Evolutionary conservation across 2,329 filamentous ascomycete genomes (phyloP), one percentile per base, ranked within the genome.

Genomic region (Ceratocystis eucalypticola): DNA sequence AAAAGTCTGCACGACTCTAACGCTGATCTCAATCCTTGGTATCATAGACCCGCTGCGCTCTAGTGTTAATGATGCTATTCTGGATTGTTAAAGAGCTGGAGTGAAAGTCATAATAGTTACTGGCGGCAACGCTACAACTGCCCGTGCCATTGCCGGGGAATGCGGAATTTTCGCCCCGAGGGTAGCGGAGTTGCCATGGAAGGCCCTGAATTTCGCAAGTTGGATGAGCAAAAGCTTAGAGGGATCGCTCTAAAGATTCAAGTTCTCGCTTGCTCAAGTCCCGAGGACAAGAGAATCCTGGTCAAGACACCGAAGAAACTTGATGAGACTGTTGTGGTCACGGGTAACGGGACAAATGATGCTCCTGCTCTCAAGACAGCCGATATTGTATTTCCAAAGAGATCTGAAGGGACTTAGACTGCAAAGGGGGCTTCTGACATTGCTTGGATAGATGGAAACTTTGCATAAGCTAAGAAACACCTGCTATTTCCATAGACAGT

Each of bases 71-170:
- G 79, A 83, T 62, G 86, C 86, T 65, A 87, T 89, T 61, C 75
- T 77, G 65, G 82, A 82, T 71, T 87, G 85, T 69, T 81, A 85
- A 70, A 80, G 77, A 48, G 86, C 86, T 22, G 86, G 86, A 68
- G 85, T 89, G 20, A 78, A 83, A 67, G 84, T 87, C 59, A 85
- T 86, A 70, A 88, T 89, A 86, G 86, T 89, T 62, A 89, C 86
- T 45, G 86, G 84, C 70, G 86, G 88, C 75, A 88, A 89, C 70
- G 76, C 89, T 69, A 78, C 84, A 22, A 91, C 88, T 25, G 88
- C 87, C 7, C 83, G 83, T 63, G 88, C 88, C 2, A 91, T 91
- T 70, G 87, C 88, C 1, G 80, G 78, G 7, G 86, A 89, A 68
- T 90, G 88, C 70, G 87, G 88, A 66, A 89, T 91, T 67, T 80